Percentiles rank a stretch among this genome's conserved stretches.
Conservation (phyloP, 2,329 filamentous ascomycete genomes). For the Pseudogymnoascus sp. region DNA sequence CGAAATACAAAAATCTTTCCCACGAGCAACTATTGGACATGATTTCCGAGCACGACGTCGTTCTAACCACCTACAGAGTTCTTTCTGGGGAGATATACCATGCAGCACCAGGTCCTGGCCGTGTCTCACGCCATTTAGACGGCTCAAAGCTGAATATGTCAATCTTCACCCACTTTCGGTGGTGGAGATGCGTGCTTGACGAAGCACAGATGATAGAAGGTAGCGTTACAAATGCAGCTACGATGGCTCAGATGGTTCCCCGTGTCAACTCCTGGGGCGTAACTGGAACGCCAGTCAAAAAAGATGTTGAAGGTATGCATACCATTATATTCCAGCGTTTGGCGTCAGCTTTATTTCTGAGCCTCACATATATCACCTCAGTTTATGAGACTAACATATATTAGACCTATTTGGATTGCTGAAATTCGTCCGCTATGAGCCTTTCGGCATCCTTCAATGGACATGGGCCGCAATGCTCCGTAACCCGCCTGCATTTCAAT, state of each 20-base stretch:
- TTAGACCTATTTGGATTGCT: constrained; percentile 73
- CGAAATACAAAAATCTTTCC: constrained; percentile 24
- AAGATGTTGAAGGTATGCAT: constrained; percentile 45
- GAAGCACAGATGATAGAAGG: constrained; percentile 92
- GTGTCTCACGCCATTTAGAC: constrained; percentile 52
- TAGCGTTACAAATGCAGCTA: constrained; percentile 74
- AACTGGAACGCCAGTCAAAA: constrained; percentile 80
- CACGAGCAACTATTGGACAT: constrained; percentile 33
- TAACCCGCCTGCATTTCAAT: constrained; percentile 55
- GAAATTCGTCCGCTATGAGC: constrained; percentile 70
- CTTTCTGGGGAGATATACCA: constrained; percentile 76
- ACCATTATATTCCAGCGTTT: background rate
- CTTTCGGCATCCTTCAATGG: constrained; percentile 47
- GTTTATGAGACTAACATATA: background rate
- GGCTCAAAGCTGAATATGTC: constrained; percentile 58
- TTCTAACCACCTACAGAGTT: constrained; percentile 58
- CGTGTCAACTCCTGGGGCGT: constrained; percentile 85
- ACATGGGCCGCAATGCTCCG: constrained; percentile 13
- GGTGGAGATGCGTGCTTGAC: constrained; percentile 76
- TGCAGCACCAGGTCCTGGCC: constrained; percentile 56
- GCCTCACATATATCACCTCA: background rate
- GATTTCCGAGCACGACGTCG: constrained; percentile 46
- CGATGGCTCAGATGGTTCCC: constrained; percentile 70
- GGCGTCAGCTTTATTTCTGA: background rate
- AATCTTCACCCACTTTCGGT: constrained; percentile 70